Percentiles rank a stretch among this genome's conserved stretches.
Evolutionary conservation across 1,284 basidiomycete genomes (phyloP).

Genomic region (Wolfiporia cocos): DNA sequence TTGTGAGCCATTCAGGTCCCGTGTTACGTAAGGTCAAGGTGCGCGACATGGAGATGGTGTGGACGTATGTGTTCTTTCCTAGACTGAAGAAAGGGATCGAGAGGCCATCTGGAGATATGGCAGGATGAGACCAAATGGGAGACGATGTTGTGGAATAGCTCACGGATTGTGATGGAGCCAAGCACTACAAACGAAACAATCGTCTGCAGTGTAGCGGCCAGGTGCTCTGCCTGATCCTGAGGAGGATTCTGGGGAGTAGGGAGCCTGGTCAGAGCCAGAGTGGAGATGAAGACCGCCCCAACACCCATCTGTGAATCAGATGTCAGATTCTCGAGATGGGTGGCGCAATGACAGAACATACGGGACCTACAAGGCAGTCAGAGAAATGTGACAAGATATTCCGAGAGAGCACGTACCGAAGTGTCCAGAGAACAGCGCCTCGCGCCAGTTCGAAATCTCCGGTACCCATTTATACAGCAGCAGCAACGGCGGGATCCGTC

Average conservation of each 20-base stretch:
- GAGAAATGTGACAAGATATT: background rate
- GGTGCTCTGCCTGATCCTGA: slow-evolving; percentile 58
- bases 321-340: background rate
- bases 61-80: slow-evolving; percentile 59
- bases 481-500: slow-evolving; percentile 74
- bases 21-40: slow-evolving; percentile 23
- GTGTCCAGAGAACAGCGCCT: slow-evolving; percentile 83
- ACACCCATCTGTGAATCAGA: slow-evolving; percentile 59
- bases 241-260: slow-evolving; percentile 56
- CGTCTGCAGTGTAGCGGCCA: slow-evolving; percentile 71
- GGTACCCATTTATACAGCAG: slow-evolving; percentile 78
- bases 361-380: slow-evolving; percentile 38
- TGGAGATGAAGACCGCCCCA: slow-evolving; percentile 82
- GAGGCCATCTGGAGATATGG: slow-evolving; percentile 61
- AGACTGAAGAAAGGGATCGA: slow-evolving; percentile 86
- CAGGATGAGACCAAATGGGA: background rate
- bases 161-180: slow-evolving; percentile 76
- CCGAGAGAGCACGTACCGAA: slow-evolving; percentile 49
- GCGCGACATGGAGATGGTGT: slow-evolving; percentile 35
- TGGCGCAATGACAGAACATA: slow-evolving; percentile 24
- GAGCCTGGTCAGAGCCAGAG: slow-evolving; percentile 65
- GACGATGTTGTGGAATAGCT: slow-evolving; percentile 18
- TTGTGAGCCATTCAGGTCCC: slow-evolving; percentile 46
- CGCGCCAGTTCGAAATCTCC: slow-evolving; percentile 74
- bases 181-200: slow-evolving; percentile 84